Conservation (phyloP, 2,329 filamentous ascomycete species). For the Trichoderma sp. region DNA sequence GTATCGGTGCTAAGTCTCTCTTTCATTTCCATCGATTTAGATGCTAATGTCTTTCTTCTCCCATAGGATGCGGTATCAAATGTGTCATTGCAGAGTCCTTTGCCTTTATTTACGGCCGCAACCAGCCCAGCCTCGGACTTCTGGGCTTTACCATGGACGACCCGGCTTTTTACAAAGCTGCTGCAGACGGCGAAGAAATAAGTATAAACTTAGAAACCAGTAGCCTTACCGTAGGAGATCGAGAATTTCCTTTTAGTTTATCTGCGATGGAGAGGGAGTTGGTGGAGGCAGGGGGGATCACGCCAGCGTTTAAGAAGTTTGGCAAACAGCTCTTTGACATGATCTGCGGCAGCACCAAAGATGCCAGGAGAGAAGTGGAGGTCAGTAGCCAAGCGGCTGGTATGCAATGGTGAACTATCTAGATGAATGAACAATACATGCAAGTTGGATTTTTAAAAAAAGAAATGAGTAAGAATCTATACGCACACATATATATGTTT, state of each 20-base stretch:
- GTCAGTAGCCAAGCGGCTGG: background rate
- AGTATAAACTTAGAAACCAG: constrained; percentile 38
- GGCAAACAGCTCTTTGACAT: constrained; percentile 38
- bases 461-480: too few species aligned
- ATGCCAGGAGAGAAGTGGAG: background rate
- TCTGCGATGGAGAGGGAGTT: constrained; percentile 44
- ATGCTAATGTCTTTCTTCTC: background rate
- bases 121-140: constrained; percentile 48
- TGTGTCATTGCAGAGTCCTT: constrained; percentile 49
- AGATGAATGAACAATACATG: too few species aligned
- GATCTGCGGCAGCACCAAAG: constrained; percentile 17
- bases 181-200: constrained; percentile 41
- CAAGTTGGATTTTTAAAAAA: too few species aligned
- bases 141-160: constrained; percentile 46
- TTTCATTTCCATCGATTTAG: too few species aligned
- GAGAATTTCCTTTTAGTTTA: constrained; percentile 39
- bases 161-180: constrained; percentile 40
- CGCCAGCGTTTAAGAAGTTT: constrained; percentile 43
- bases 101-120: constrained; percentile 49
- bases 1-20: too few species aligned
- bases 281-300: constrained; percentile 41
- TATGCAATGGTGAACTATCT: constrained; percentile 7
- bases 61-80: constrained; percentile 40
- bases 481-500: too few species aligned
- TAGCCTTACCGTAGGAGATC: constrained; percentile 27